Base-by-base conservation (phyloP, 148 eudicot species). In the Rhododendron henanense region DNA sequence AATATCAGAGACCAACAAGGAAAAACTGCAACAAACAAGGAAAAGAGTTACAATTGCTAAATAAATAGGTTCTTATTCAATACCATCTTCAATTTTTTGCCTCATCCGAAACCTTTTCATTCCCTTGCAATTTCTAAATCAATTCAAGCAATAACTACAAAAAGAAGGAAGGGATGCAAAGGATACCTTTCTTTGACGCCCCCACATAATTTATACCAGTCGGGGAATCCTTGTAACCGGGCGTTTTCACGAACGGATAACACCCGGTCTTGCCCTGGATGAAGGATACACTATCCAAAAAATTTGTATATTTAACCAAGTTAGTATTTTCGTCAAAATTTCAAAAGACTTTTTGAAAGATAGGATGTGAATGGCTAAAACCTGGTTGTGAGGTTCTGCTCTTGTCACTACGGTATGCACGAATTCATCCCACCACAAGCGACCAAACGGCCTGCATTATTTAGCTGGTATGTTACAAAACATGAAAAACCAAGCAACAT, bases 181-280 rank as follows among this genome's bases (percentile, higher is more conserved):
- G 5, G 47, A 35, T 59, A 91, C 93, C 93, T 88, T 74, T 90
- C 88, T 69, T 87, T 92, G 6, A 90, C 74, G 37, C 87, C 86
- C 10, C 93, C 93, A 50, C 79, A 81, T 0, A 92, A 88, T n/a
- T 75, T 84, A 79, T 90, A 92, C 85, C 88, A 89, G 76, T 92
- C 93, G 2, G 90, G 92, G 76, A 92, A 90, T 0, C 93, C 93
- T 81, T 90, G 93, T 11, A 92, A 21, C 47, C 93, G 85, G 21
- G 93, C 93, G 87, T 90, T 92, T 86, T 92, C 93, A 15, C 93
- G 91, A 3, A 92, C 55, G 1, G 90, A 89, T 10, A 92, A 88
- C 23, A 92, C 93, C 81, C 93, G 83, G 16, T 92, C 93, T 39
- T 92, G 92, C 19, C 71, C 69, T 0, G 93, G 92, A 82, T 92